A percentile compares a stretch with the other conserved stretches of the same genome.
Conservation (phyloP, 768 basidiomycete species). For the Macrolepiota albuminosa region DNA sequence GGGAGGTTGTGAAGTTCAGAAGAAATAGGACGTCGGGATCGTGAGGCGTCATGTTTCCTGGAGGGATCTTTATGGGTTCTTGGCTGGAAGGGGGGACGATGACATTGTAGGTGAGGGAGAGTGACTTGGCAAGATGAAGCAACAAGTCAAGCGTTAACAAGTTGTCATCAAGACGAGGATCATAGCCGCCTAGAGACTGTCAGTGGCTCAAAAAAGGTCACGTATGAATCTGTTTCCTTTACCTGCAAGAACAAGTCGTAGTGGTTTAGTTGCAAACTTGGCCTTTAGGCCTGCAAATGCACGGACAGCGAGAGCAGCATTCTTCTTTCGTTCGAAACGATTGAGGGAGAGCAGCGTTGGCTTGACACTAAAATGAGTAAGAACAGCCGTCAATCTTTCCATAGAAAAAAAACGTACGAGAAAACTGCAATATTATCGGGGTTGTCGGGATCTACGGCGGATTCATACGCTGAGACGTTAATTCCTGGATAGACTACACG, state of each 20-base stretch:
- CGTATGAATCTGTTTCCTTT: constrained; percentile 10
- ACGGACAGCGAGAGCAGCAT: constrained; percentile 73
- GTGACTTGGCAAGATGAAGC: constrained; percentile 49
- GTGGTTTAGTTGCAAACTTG: constrained; percentile 24
- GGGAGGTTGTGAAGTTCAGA: constrained; percentile 84
- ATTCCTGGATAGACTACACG: constrained; percentile 95
- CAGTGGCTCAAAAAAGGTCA: neutral
- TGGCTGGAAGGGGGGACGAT: constrained; percentile 42
- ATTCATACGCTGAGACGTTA: constrained; percentile 70
- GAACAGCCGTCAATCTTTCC: neutral
- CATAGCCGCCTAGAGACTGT: constrained; percentile 70
- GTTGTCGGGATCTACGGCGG: constrained; percentile 34
- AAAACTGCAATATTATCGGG: constrained; percentile 48
- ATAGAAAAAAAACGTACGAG: constrained; percentile 44
- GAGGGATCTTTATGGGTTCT: constrained; percentile 29
- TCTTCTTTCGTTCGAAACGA: constrained; percentile 96
- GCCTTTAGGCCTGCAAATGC: constrained; percentile 60
- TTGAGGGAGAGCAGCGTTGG: constrained; percentile 87
- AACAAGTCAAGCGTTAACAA: constrained; percentile 61
- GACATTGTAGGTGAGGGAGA: constrained; percentile 55
- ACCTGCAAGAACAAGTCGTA: constrained; percentile 83
- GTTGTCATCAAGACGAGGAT: constrained; percentile 84
- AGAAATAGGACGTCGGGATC: constrained; percentile 75
- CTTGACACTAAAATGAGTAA: constrained; percentile 35
- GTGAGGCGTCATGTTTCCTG: constrained; percentile 29